These are phyloP conservation scores for Cubamyces lactineus DNA, from an alignment of 768 basidiomycete species.

Conservation along the genomic window DNA sequence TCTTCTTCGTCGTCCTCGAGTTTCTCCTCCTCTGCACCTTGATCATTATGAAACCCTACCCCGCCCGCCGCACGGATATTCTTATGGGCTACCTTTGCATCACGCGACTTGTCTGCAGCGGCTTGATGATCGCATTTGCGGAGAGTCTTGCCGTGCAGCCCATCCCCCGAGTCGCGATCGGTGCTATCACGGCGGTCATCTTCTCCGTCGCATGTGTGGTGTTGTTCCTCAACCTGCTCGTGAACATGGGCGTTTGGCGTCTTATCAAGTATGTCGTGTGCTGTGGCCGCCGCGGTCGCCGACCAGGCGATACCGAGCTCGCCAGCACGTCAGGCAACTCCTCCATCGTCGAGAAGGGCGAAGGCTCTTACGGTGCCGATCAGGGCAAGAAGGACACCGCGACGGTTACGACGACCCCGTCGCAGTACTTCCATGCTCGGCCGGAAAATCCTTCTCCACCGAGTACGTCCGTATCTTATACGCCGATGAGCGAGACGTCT, in stretches of 20 bases:
- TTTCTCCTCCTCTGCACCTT: conserved; percentile 55
- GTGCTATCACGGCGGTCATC: conserved; percentile 71
- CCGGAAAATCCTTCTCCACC: conserved; percentile 34
- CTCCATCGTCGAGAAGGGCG: conserved; percentile 28
- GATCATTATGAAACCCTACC: conserved; percentile 62
- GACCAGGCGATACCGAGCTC: conserved; percentile 23
- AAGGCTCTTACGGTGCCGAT: background rate
- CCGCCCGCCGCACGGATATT: conserved; percentile 70
- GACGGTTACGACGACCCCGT: conserved; percentile 24
- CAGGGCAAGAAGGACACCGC: conserved; percentile 25
- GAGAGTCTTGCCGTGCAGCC: conserved; percentile 62
- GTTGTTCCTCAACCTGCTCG: conserved; percentile 60
- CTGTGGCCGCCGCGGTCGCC: conserved; percentile 19
- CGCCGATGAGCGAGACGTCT: conserved; percentile 26
- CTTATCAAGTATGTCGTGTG: conserved; percentile 23
- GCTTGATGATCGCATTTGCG: conserved; percentile 77
- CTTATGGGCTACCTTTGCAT: conserved; percentile 68
- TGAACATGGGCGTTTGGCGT: conserved; percentile 32
- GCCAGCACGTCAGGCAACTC: conserved; percentile 26
- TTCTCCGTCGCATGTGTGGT: conserved; percentile 72
- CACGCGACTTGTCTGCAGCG: conserved; percentile 69
- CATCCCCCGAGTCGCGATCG: conserved; percentile 83
- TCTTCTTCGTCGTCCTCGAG: conserved; percentile 70
- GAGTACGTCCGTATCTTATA: conserved; percentile 23
- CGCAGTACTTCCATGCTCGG: conserved; percentile 25